Conservation (phyloP, 1,284 basidiomycete genomes). For the Puccinia hordei region DNA sequence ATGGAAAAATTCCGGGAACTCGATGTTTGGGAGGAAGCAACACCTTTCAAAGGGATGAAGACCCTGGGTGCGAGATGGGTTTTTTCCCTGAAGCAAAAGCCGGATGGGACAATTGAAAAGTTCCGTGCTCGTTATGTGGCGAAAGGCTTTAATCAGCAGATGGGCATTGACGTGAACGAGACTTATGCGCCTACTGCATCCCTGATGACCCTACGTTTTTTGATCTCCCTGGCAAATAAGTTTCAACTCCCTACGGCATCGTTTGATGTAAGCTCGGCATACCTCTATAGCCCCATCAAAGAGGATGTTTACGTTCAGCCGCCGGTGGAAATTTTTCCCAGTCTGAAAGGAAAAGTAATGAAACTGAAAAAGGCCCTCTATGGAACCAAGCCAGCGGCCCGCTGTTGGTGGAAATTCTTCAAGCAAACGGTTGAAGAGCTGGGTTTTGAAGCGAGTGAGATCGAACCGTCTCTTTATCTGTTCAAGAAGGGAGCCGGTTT, state of each 20-base stretch:
- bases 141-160: slow-evolving; percentile 1
- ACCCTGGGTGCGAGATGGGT: too few species aligned
- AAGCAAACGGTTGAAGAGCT: background rate
- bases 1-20: background rate
- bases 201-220: background rate
- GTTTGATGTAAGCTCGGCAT: slow-evolving; percentile 13
- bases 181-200: slow-evolving; percentile 20
- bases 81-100: too few species aligned
- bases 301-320: slow-evolving; percentile 23
- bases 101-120: background rate
- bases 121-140: slow-evolving; percentile 11
- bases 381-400: slow-evolving; percentile 11
- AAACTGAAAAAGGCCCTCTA: slow-evolving; percentile 23
- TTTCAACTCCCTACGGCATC: background rate
- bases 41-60: too few species aligned
- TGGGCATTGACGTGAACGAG: slow-evolving; percentile 15
- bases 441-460: background rate
- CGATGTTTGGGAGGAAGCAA: background rate
- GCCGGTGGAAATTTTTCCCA: background rate
- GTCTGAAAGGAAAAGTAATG: background rate
- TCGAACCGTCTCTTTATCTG: background rate
- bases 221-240: background rate
- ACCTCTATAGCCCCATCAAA: slow-evolving; percentile 5
- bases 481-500: background rate
- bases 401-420: too few species aligned